Percentiles rank a stretch among this genome's conserved stretches.
These are phyloP conservation scores for Phoma sp. DNA, from an alignment of 2,329 filamentous ascomycete genomes.

Conservation along the genomic window DNA sequence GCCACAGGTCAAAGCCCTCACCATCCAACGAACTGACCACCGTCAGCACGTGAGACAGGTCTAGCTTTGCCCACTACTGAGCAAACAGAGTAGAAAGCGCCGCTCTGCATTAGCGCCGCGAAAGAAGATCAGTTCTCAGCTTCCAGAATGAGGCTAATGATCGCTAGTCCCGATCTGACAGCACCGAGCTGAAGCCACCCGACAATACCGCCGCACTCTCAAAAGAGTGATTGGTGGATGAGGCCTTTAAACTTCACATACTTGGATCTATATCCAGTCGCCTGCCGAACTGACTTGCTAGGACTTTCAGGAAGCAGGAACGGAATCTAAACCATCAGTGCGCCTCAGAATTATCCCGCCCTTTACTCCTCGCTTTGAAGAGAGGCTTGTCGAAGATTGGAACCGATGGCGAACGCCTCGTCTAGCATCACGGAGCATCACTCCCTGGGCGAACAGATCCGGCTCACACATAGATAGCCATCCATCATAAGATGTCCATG, in stretches of 20 bases:
- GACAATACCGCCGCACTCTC: neutral
- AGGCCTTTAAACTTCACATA: too few species aligned
- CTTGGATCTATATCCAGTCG: too few species aligned
- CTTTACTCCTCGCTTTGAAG: neutral
- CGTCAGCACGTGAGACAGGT: neutral
- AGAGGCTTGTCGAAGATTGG: neutral
- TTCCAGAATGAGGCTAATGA: constrained; percentile 12
- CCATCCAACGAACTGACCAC: neutral
- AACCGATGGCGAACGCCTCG: constrained; percentile 1
- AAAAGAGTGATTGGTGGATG: neutral
- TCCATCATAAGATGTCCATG: neutral
- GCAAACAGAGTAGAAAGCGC: neutral
- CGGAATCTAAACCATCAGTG: neutral
- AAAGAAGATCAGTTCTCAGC: constrained; percentile 1
- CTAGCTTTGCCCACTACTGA: neutral
- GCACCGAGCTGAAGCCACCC: neutral
- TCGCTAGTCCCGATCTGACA: neutral
- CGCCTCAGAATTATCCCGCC: neutral
- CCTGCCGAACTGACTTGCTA: neutral
- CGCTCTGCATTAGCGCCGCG: neutral
- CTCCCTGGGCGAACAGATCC: constrained; percentile 10
- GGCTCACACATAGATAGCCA: neutral
- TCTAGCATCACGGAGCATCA: neutral
- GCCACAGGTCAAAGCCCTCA: neutral
- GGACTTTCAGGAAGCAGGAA: neutral